Evolutionary conservation across 495 filamentous ascomycete genomes (phyloP).

Genomic region (Filosporella fistucella): DNA sequence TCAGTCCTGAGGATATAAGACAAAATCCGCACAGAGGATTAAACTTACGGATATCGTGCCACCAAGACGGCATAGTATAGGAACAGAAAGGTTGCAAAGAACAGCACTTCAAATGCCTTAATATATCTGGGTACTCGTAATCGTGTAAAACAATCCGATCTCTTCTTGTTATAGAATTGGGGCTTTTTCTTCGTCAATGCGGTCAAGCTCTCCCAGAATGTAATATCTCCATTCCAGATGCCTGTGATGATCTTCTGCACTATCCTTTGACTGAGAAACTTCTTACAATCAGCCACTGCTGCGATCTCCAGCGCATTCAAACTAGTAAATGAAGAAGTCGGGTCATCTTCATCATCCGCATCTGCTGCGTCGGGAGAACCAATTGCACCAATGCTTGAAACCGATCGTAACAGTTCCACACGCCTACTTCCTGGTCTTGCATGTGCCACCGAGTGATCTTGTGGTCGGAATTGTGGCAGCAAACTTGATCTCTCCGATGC

Average conservation of each 20-base stretch:
- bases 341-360: constrained; percentile 44
- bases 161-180: constrained; percentile 70
- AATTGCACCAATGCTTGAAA: constrained; percentile 16
- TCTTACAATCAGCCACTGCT: constrained; percentile 81
- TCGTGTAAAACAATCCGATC: constrained; percentile 77
- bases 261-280: constrained; percentile 78
- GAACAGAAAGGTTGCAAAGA: constrained; percentile 75
- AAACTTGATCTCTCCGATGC: constrained; percentile 17
- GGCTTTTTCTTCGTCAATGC: constrained; percentile 76
- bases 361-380: constrained; percentile 9
- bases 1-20: constrained; percentile 21
- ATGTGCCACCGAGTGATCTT: constrained; percentile 7
- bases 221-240: constrained; percentile 88
- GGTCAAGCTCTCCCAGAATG: constrained; percentile 84
- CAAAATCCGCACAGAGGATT: not conserved
- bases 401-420: constrained; percentile 18
- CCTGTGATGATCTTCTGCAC: constrained; percentile 86
- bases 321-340: constrained; percentile 63
- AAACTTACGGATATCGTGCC: constrained; percentile 38
- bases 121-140: constrained; percentile 88
- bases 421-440: constrained; percentile 22
- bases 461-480: constrained; percentile 19
- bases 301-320: constrained; percentile 90
- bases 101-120: constrained; percentile 82
- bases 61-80: constrained; percentile 85